Evolutionary conservation across 2,329 filamentous ascomycete genomes (phyloP), one percentile per base, ranked within the genome.

Genomic region (Pseudogymnoascus sp.): DNA sequence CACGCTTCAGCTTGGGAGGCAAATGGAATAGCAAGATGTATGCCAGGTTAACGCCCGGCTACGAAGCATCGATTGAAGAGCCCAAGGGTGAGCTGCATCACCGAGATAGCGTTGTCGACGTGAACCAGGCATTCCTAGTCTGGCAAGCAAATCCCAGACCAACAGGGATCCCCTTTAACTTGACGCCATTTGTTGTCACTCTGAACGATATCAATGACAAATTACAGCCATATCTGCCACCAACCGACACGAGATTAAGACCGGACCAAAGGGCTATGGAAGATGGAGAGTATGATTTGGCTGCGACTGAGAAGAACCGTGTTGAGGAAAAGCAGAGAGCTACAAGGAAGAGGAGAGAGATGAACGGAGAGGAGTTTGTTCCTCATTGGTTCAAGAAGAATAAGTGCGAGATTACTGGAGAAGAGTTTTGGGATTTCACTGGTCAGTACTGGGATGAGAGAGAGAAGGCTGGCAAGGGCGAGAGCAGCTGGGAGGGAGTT

Each of bases 221-320:
- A n/a, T 81, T 99, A 16, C 79, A 78, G 60, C 84, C 88, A 4
- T 85, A 88, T 77, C 78, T 99, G 14, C 90, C 94, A 38, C 94
- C 94, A 0, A 99, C 94, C 0, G 94, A 99, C 74, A 96, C 93
- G 1, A 83, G 94, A n/a, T 80, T 96, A 33, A 83, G 94, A 30
- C 93, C 94, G 0, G 94, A 99, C 75, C 94, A 99, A 78, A 84
- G 94, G 9, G 94, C 94, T 1, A 99, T 99, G 94, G 94, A 99
- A 74, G 92, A 97, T 65, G 94, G 93, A n/a, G 85, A 92, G 75
- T 99, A 99, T 72, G 93, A 97, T 71, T 82, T 94, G 64, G 94
- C 94, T 1, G 94, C 93, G 0, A 84, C 84, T 4, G 94, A 99
- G 79, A 99, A 99, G 84, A 94, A 93, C 71, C 83, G 94, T 1